Percentiles rank a stretch among this genome's conserved stretches.
Evolutionary conservation across 176 grass and related monocot species (phyloP).

Genomic region (Urochloa ruziziensis): DNA sequence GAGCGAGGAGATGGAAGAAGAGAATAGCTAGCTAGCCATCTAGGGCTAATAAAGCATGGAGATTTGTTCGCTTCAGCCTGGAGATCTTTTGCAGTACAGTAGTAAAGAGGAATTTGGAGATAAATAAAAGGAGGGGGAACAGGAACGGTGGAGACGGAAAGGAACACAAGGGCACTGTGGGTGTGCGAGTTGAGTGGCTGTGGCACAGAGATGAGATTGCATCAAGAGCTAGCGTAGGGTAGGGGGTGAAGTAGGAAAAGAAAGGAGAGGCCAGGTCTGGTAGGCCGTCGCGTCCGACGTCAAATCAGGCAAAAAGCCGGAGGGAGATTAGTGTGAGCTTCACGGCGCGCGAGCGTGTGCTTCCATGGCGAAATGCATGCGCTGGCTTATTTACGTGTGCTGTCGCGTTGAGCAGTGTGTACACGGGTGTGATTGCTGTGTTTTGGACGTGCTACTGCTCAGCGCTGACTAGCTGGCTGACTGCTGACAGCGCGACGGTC

Average conservation of each 20-base stretch:
- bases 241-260: not conserved
- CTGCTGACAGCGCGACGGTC: too few species aligned
- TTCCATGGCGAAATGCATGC: not conserved
- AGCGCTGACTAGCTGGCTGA: too few species aligned
- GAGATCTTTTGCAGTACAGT: constrained; percentile 8
- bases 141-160: not conserved
- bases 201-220: not conserved
- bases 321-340: not conserved
- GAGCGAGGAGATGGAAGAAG: too few species aligned
- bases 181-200: not conserved
- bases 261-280: constrained; percentile 18
- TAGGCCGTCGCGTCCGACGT: constrained; percentile 40
- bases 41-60: constrained; percentile 28
- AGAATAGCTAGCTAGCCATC: not conserved
- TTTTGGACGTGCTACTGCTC: not conserved
- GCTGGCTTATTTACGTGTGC: not conserved
- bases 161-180: not conserved
- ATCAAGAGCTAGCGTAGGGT: constrained; percentile 4
- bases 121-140: constrained; percentile 1
- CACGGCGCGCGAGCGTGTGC: not conserved
- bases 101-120: not conserved
- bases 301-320: constrained; percentile 24
- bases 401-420: not conserved
- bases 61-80: not conserved
- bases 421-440: not conserved